These are phyloP conservation scores for Pythium aquatile DNA, from an alignment of 352 stramenopile genomes.

Conservation along the genomic window DNA sequence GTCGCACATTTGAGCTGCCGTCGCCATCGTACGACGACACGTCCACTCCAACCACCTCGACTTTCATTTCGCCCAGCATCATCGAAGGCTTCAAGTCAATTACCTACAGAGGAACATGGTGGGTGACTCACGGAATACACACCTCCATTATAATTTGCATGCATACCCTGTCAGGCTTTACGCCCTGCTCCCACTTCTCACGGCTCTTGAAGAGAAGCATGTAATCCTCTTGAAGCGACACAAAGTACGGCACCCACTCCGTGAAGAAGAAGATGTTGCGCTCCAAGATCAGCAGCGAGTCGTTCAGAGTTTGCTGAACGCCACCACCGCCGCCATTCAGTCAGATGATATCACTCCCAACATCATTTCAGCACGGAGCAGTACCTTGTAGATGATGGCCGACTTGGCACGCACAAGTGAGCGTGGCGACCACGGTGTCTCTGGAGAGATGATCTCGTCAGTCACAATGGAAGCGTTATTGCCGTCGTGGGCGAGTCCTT, in stretches of 20 bases:
- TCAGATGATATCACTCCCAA: not conserved
- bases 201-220: slow-evolving; percentile 76
- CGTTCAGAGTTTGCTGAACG: slow-evolving; percentile 82
- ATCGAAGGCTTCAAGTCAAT: slow-evolving; percentile 68
- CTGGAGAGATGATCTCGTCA: slow-evolving; percentile 37
- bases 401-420: slow-evolving; percentile 82
- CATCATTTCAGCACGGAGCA: not conserved
- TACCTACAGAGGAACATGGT: slow-evolving; percentile 35
- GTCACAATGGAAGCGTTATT: slow-evolving; percentile 82
- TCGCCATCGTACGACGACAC: slow-evolving; percentile 27
- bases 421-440: slow-evolving; percentile 83
- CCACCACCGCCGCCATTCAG: not conserved
- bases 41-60: slow-evolving; percentile 52
- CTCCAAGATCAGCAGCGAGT: slow-evolving; percentile 75
- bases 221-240: slow-evolving; percentile 79
- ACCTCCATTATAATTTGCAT: too few species aligned
- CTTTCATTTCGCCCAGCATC: slow-evolving; percentile 82
- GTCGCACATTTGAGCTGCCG: slow-evolving; percentile 32
- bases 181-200: slow-evolving; percentile 81
- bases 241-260: slow-evolving; percentile 79
- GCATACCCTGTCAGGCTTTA: slow-evolving; percentile 73
- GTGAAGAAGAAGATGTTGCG: slow-evolving; percentile 85
- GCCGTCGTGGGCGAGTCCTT: slow-evolving; percentile 56
- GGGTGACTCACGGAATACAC: not conserved
- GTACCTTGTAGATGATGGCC: slow-evolving; percentile 85